Percentiles rank a stretch among this genome's conserved stretches.
These are phyloP conservation scores for Prunus persica DNA, from an alignment of 306 rosid species.

Conservation along the genomic window Prunus_persica_NCBIv2 NC_034009.1:38341501-38342000, in stretches of 20 bases:
- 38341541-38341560: slow-evolving; percentile 16
- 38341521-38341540: slow-evolving; percentile 15
- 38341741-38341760: slow-evolving; percentile 19
- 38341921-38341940: not conserved
- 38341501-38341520: slow-evolving; percentile 8
- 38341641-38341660: slow-evolving; percentile 19
- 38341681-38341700: slow-evolving; percentile 16
- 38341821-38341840: slow-evolving; percentile 25
- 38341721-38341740: slow-evolving; percentile 17
- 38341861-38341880: slow-evolving; percentile 23
- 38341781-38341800: slow-evolving; percentile 26
- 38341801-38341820: slow-evolving; percentile 34
- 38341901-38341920: slow-evolving; percentile 32
- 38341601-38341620: slow-evolving; percentile 31
- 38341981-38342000: not conserved
- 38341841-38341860: slow-evolving; percentile 25
- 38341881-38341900: slow-evolving; percentile 55
- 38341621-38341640: slow-evolving; percentile 21
- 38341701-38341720: slow-evolving; percentile 22
- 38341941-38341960: not conserved
- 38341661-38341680: slow-evolving; percentile 24
- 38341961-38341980: not conserved
- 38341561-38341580: slow-evolving; percentile 16
- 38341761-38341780: slow-evolving; percentile 13
- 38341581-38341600: slow-evolving; percentile 50